A percentile compares a stretch with the other conserved stretches of the same genome.
These are phyloP conservation scores for Haematococcus lacustris DNA, from an alignment of 139 green algal species.

Conservation along the genomic window DNA sequence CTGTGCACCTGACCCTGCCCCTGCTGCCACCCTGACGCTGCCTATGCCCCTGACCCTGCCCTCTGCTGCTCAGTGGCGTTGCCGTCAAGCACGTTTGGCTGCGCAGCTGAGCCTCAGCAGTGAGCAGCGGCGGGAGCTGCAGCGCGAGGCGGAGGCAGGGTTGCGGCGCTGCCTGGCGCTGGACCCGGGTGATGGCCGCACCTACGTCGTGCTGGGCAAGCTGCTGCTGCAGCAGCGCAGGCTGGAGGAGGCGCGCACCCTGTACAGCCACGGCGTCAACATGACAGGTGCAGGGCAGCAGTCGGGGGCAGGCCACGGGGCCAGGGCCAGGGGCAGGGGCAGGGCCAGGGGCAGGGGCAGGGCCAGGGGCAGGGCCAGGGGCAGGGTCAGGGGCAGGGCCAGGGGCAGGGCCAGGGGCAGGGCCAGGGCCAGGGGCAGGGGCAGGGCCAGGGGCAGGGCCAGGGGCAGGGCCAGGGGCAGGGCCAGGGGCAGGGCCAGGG, in stretches of 20 bases:
- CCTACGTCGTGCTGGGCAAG: conserved; percentile 88
- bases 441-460: too few species aligned
- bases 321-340: too few species aligned
- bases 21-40: not conserved
- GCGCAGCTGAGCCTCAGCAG: conserved; percentile 14
- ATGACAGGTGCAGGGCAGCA: conserved; percentile 69
- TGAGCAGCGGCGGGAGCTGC: conserved; percentile 23
- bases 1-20: not conserved
- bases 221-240: conserved; percentile 61
- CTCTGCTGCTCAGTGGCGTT: conserved; percentile 58
- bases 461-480: too few species aligned
- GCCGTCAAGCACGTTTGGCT: conserved; percentile 35
- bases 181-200: conserved; percentile 72
- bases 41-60: not conserved
- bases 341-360: too few species aligned
- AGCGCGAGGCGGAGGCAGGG: conserved; percentile 41
- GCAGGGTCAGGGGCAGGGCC: too few species aligned
- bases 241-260: conserved; percentile 66
- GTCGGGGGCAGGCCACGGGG: too few species aligned
- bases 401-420: too few species aligned
- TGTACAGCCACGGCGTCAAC: conserved; percentile 83
- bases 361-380: too few species aligned
- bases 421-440: too few species aligned
- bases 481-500: too few species aligned
- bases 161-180: conserved; percentile 53